phyloP scores from a whole-genome alignment of 768 basidiomycete species.

The Tephrocybe sp. region DNA sequence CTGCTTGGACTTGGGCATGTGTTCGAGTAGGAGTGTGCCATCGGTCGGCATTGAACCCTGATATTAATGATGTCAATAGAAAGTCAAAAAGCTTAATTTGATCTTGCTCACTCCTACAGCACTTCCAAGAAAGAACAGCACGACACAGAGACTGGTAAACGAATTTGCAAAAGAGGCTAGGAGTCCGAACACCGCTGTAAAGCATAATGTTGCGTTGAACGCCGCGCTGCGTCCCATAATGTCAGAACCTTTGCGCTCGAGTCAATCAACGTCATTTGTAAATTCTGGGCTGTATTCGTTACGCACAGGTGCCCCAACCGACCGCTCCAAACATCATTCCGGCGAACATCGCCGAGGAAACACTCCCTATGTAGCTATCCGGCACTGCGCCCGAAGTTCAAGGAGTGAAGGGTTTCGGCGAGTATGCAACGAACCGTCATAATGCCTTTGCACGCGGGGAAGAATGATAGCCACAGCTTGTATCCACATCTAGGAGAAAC shows the following conservation, averaged over 20 bases:
- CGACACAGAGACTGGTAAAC: conserved; percentile 67
- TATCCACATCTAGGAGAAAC: conserved; percentile 4
- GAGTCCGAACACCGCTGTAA: conserved; percentile 88
- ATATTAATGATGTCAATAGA: background rate
- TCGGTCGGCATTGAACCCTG: conserved; percentile 97
- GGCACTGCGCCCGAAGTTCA: conserved; percentile 44
- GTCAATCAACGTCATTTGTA: background rate
- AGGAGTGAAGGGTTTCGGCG: background rate
- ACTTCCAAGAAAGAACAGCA: conserved; percentile 87
- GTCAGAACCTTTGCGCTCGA: conserved; percentile 63
- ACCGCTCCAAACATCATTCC: conserved; percentile 98
- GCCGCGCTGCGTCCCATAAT: conserved; percentile 84
- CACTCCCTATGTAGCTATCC: conserved; percentile 72
- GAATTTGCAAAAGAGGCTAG: conserved; percentile 72
- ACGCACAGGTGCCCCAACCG: conserved; percentile 87
- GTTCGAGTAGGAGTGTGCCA: conserved; percentile 89
- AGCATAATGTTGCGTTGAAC: conserved; percentile 90
- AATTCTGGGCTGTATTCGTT: background rate
- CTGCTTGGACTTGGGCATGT: conserved; percentile 89
- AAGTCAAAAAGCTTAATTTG: background rate
- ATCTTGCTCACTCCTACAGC: conserved; percentile 83
- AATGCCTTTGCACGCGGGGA: conserved; percentile 95
- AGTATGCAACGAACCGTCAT: conserved; percentile 48
- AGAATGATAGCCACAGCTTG: background rate
- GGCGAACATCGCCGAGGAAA: conserved; percentile 88